Conservation (phyloP, 805 yeast species). For the Priceomyces melissophilus region DNA sequence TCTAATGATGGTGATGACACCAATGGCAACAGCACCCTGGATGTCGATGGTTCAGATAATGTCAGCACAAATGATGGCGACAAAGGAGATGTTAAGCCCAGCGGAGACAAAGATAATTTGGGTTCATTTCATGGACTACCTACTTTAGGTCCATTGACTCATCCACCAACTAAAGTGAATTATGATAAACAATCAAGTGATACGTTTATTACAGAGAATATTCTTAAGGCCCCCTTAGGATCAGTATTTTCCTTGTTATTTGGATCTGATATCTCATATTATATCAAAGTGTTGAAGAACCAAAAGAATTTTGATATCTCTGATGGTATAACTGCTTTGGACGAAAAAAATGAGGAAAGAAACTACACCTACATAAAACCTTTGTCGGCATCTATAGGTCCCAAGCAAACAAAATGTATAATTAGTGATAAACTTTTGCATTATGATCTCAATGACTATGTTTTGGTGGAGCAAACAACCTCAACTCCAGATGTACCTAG, state of each 20-base stretch:
- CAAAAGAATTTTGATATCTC: constrained; percentile 65
- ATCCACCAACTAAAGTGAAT: constrained; percentile 46
- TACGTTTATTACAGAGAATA: constrained; percentile 51
- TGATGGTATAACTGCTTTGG: constrained; percentile 30
- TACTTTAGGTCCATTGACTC: constrained; percentile 43
- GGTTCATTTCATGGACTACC: constrained; percentile 34
- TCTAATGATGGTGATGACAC: constrained; percentile 4
- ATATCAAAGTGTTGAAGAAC: constrained; percentile 44
- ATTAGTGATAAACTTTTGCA: constrained; percentile 59
- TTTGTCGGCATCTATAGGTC: constrained; percentile 65
- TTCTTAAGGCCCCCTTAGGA: constrained; percentile 62
- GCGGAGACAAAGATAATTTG: no score
- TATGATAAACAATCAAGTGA: constrained; percentile 49
- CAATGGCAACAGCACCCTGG: background rate
- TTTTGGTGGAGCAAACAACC: constrained; percentile 54
- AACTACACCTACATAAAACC: constrained; percentile 61
- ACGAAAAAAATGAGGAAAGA: constrained; percentile 35
- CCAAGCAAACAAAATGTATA: constrained; percentile 67
- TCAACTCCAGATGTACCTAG: constrained; percentile 83
- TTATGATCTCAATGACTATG: constrained; percentile 44
- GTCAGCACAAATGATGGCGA: background rate
- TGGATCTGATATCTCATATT: constrained; percentile 53
- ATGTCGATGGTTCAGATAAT: constrained; percentile 13
- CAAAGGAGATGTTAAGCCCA: no score
- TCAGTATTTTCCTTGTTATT: constrained; percentile 55